These are phyloP conservation scores for Fragaria iinumae DNA, from an alignment of 306 rosid species.

Conservation along the genomic window DNA sequence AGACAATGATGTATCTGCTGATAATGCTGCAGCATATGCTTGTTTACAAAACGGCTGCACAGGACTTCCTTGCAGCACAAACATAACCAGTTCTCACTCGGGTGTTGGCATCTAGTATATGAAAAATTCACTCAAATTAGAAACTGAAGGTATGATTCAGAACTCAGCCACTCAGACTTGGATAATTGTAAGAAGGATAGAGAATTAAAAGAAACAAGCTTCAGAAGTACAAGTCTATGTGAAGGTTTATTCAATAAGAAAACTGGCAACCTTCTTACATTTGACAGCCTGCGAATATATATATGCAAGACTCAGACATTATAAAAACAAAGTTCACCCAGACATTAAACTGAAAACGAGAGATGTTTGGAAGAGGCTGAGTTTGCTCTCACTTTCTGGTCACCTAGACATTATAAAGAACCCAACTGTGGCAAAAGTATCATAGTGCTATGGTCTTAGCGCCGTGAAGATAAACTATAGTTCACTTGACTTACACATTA, in stretches of 20 bases:
- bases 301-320: not conserved
- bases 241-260: not conserved
- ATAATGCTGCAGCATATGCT: slow-evolving; percentile 77
- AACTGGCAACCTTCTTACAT: not conserved
- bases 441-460: not conserved
- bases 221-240: not conserved
- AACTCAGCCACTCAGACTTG: not conserved
- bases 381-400: not conserved
- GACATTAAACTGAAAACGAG: not conserved
- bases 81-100: slow-evolving; percentile 79
- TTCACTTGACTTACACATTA: not conserved
- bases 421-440: not conserved
- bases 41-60: slow-evolving; percentile 85
- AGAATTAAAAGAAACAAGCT: not conserved
- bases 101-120: slow-evolving; percentile 59
- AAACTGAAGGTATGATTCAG: not conserved
- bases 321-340: not conserved
- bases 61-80: slow-evolving; percentile 68
- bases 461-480: not conserved
- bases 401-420: not conserved
- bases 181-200: not conserved
- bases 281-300: not conserved
- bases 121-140: not conserved
- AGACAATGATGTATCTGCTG: slow-evolving; percentile 43
- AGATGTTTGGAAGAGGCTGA: not conserved